Evolutionary conservation across 2,329 filamentous ascomycete genomes (phyloP), one percentile per base, ranked within the genome.

Genomic region (Trichoderma atroviride): DNA sequence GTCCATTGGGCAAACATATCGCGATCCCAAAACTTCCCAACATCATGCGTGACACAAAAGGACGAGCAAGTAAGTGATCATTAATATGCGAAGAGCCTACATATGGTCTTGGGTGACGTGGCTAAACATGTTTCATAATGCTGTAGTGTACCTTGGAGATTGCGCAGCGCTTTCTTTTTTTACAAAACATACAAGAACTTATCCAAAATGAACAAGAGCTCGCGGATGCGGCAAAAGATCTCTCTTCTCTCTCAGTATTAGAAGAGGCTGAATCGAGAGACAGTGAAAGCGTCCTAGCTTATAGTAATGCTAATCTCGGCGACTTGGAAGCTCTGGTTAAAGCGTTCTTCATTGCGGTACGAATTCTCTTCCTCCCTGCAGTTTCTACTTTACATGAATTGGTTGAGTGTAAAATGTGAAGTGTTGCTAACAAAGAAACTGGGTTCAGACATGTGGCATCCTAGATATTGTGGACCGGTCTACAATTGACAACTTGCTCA

Each of bases 21-120:
- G 60, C 43, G 7, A 62, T 62, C 19, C 59, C 59, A 19, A 62
- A 62, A n/a, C 43, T 62, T 1, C 59, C 59, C 19, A 62, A 5
- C 22, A 52, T 29, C n/a, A 62, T 62, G 61, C 61, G 61, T 5
- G 59, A 63, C 29, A 63, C 61, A 4, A 62, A 62, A 50, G 59
- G 50, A n/a, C 61, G 50, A 27, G 33, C 47, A 27, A 63, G 50
- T 63, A 55, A 14, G 47, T 55, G 35, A 22, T 5, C 47, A 27
- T 11, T 11, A 27, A 37, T 37, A 14, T 37, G 27, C 10, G 9
- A 6, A 33, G 31, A 33, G 31, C 31, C 31, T 33, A 33, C 31
- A 10, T 33, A 33, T 33, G 9, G 27, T 5, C 27, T 29, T 5
- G 5, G 27, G 35, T 14, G 13, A 13, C 11, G 14, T 14, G 11